phyloP scores from a whole-genome alignment of 768 basidiomycete genomes.

The Pluteus cervinus region DNA sequence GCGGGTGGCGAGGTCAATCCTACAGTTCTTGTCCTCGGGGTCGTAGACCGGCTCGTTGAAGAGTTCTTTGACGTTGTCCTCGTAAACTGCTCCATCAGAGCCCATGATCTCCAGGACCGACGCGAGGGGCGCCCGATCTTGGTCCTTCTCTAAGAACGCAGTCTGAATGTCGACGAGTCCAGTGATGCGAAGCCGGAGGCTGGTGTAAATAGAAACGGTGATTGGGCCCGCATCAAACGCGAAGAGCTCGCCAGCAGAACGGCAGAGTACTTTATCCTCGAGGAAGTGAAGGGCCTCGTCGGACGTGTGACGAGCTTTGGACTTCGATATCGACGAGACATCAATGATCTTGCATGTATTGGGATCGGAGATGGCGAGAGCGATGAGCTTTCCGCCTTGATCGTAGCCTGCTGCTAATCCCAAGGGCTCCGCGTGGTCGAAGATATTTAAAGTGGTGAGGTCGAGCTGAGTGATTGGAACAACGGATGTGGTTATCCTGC shows the following conservation, averaged over 20 bases:
- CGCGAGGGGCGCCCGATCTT: conserved; percentile 32
- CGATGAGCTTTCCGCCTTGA: conserved; percentile 31
- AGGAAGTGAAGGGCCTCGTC: background rate
- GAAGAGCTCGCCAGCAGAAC: conserved; percentile 34
- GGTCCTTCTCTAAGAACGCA: conserved; percentile 32
- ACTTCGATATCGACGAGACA: conserved; percentile 16
- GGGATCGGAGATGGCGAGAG: conserved; percentile 40
- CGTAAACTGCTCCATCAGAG: conserved; percentile 25
- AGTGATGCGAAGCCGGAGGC: conserved; percentile 34
- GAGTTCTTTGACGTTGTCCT: conserved; percentile 27
- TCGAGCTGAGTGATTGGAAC: conserved; percentile 1
- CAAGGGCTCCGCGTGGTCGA: conserved; percentile 32
- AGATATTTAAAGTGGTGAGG: conserved; percentile 15
- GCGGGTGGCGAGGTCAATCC: conserved; percentile 32
- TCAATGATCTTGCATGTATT: conserved; percentile 29
- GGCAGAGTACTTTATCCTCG: conserved; percentile 35
- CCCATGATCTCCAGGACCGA: conserved; percentile 38
- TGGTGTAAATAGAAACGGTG: conserved; percentile 39
- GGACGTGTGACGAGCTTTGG: background rate
- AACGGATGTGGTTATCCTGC: no score
- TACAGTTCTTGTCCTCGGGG: conserved; percentile 20
- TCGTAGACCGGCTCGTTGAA: conserved; percentile 33
- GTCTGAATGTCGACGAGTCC: conserved; percentile 58
- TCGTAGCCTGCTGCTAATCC: conserved; percentile 50
- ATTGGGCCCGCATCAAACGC: conserved; percentile 52